Evolutionary conservation across 495 filamentous ascomycete species (phyloP).

Genomic region (Schizothecium vesticola): DNA sequence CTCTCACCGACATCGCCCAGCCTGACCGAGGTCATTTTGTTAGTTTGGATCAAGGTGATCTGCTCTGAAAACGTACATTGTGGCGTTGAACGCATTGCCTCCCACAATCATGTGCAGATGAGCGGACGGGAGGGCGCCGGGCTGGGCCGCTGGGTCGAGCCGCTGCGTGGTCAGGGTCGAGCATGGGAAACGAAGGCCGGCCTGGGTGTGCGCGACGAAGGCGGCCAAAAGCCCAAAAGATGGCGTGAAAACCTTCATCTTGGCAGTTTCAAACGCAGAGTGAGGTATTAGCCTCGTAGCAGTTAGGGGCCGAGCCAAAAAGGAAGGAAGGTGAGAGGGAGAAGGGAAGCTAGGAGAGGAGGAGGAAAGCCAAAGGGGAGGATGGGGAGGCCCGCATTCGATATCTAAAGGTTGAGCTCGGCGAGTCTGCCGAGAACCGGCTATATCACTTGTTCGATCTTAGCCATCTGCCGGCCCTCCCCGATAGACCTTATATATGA

Average conservation of each 20-base stretch:
- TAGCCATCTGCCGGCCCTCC: constrained; percentile 1
- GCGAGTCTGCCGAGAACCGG: neutral
- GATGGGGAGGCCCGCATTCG: neutral
- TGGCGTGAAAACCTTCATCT: neutral
- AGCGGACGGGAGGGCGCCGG: constrained; percentile 31
- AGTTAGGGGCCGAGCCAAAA: too few species aligned
- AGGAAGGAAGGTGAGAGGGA: too few species aligned
- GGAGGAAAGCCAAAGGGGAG: too few species aligned
- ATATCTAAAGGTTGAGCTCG: neutral
- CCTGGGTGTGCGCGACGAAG: neutral
- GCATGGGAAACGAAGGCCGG: constrained; percentile 1
- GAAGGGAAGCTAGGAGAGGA: too few species aligned
- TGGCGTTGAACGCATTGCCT: constrained; percentile 45
- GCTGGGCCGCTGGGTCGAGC: constrained; percentile 40
- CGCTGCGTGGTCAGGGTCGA: constrained; percentile 21
- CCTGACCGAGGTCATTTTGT: too few species aligned
- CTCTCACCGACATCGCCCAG: constrained; percentile 37
- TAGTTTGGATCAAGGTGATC: too few species aligned
- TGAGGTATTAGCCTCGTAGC: too few species aligned
- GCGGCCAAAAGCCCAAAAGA: too few species aligned
- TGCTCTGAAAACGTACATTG: constrained; percentile 40
- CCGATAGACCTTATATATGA: neutral
- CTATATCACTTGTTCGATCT: neutral
- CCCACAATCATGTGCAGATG: constrained; percentile 48
- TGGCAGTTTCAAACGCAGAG: too few species aligned